phyloP scores from a whole-genome alignment of 805 yeast species.

The Ogataea paradorogensis region DNA sequence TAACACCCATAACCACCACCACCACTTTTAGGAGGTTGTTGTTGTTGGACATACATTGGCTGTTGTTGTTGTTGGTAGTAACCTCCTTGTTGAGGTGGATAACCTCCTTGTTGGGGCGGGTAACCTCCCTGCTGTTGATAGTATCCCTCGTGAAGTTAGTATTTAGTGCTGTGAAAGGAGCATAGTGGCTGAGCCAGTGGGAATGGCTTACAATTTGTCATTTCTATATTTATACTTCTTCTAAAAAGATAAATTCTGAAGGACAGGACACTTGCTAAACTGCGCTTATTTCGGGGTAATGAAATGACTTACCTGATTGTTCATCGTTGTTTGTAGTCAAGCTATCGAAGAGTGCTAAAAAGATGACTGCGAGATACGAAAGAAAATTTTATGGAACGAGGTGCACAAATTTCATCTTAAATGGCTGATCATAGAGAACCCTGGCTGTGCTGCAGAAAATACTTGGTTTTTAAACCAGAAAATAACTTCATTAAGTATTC shows the following conservation, averaged over 20 bases:
- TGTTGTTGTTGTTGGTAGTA: conserved; percentile 25
- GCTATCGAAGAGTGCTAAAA: no score
- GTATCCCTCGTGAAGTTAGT: conserved; percentile 16
- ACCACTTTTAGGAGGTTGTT: conserved; percentile 13
- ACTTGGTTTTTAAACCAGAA: neutral
- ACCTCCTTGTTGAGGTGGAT: conserved; percentile 15
- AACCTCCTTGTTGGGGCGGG: conserved; percentile 17
- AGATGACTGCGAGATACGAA: neutral
- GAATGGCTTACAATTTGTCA: no score
- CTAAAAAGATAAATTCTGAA: no score
- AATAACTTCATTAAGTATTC: neutral
- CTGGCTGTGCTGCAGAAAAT: neutral
- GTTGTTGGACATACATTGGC: conserved; percentile 26
- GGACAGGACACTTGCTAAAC: no score
- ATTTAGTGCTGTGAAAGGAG: neutral
- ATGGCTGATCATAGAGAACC: neutral
- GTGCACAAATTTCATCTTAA: neutral
- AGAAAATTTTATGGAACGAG: conserved; percentile 1
- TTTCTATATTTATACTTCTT: no score
- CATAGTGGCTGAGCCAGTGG: no score
- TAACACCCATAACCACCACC: conserved; percentile 21
- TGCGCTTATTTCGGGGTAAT: no score
- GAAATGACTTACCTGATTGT: conserved; percentile 3
- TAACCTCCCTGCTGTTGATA: conserved; percentile 21
- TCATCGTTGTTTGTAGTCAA: neutral